phyloP scores from a whole-genome alignment of 1,284 basidiomycete genomes.

The Rhodotorula sp. region DNA sequence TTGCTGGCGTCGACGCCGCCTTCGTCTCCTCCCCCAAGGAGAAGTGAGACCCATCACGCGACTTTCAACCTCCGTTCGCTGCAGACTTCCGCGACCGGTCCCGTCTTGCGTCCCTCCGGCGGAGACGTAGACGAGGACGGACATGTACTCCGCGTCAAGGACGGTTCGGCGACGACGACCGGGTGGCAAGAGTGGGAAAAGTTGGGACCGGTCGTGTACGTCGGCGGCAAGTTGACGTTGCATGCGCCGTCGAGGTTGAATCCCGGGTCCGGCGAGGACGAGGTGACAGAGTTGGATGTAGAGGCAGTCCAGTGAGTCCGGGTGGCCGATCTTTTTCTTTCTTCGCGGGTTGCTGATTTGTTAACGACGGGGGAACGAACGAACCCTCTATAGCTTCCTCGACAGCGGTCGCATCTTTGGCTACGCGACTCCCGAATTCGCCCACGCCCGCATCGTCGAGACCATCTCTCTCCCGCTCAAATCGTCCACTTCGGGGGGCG shows the following conservation, averaged over 20 bases:
- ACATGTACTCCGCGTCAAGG: conserved; percentile 16
- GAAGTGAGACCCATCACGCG: conserved; percentile 2
- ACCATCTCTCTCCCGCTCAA: conserved; percentile 44
- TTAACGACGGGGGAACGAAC: no score
- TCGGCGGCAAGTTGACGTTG: conserved; percentile 24
- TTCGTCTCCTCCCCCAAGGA: neutral
- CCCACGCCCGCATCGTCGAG: conserved; percentile 32
- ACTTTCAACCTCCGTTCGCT: conserved; percentile 31
- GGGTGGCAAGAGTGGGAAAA: conserved; percentile 27
- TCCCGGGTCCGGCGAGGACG: neutral
- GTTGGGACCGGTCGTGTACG: conserved; percentile 24
- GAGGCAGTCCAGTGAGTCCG: conserved; percentile 41
- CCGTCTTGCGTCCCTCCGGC: conserved; percentile 3
- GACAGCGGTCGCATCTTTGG: conserved; percentile 39
- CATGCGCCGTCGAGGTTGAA: neutral
- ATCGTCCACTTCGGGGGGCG: conserved; percentile 21
- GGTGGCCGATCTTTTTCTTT: no score
- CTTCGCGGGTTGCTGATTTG: no score
- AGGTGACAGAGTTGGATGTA: conserved; percentile 34
- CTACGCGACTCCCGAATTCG: conserved; percentile 32
- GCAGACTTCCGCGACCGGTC: conserved; percentile 25
- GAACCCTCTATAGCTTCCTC: no score
- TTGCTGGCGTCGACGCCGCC: no score
- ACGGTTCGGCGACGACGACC: neutral
- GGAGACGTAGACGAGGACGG: conserved; percentile 13